phyloP scores from a whole-genome alignment of 257 asterid genomes.

The Solanum ossicruentum region DNA sequence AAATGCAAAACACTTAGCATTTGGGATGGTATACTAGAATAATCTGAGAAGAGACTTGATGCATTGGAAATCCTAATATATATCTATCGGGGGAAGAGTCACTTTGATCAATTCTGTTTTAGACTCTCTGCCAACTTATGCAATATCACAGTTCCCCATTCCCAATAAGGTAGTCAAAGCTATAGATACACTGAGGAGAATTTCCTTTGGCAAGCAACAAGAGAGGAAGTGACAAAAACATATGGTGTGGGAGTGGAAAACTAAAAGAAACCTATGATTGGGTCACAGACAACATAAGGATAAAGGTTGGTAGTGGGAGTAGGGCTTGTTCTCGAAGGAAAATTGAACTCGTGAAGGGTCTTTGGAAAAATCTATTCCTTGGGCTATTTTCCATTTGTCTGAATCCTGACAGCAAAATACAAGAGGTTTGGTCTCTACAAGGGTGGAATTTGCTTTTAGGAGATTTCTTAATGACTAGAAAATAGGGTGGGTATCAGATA shows the following conservation, averaged over 20 bases:
- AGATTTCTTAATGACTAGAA: background rate
- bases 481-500: no score
- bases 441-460: background rate
- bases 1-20: background rate
- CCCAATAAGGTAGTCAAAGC: background rate
- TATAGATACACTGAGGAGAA: background rate
- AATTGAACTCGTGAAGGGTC: background rate
- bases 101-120: background rate
- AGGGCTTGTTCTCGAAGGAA: background rate
- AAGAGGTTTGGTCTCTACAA: background rate
- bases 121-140: background rate
- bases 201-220: background rate
- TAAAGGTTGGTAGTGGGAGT: background rate
- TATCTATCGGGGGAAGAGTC: background rate
- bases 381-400: background rate
- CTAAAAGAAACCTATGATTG: background rate
- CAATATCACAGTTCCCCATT: background rate
- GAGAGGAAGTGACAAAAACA: background rate
- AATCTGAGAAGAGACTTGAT: background rate
- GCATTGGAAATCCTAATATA: background rate
- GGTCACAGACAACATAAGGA: background rate
- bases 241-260: background rate
- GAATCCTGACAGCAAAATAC: background rate
- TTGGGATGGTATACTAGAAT: background rate
- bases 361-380: background rate